Evolutionary conservation across 345 rosid species (phyloP), one percentile per base, ranked within the genome.

Genomic region (Lepidium didymum): DNA sequence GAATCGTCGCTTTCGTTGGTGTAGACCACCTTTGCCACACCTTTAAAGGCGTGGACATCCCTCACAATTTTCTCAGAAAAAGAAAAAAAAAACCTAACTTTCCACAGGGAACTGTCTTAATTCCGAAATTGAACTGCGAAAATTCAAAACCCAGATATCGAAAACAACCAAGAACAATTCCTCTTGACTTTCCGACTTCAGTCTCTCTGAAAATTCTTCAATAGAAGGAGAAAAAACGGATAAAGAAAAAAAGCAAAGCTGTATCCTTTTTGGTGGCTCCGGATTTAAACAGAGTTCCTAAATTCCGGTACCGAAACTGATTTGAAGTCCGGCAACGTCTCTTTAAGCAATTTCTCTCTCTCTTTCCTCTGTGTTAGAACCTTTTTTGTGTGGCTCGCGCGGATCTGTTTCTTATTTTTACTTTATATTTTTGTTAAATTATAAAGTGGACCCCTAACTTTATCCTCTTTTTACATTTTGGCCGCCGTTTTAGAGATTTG

Each of bases 281-380:
- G 97, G 97, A 90, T 92, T 74, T 70, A 56, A 88, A 80, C 64
- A 64, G 78, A 41, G 75, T 73, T 77, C 70, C 79, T 81, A 67
- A 92, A 88, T 76, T 84, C 89, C 92, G 92, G 84, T 88, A 72
- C 73, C 52, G 75, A 54, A 66, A 75, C 63, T 62, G 76, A 36
- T 80, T 93, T 93, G 68, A 74, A 82, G 82, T 87, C 98, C 98
- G 94, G 70, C 79, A 86, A 92, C 90, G 88, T 83, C 88, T 83
- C 78, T 56, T 7, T 38, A 86, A 80, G 80, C 86, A 79, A 78
- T 73, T 37, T 51, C 52, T 77, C 42, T 57, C 65, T 43, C 63
- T 55, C 56, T 52, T 58, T 75, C 77, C 82, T 79, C 72, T 58
- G 45, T 68, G 68, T 50, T 51, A 64, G 70, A 78, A 71, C 84